Percentiles rank a stretch among this genome's conserved stretches.
phyloP scores from a whole-genome alignment of 2,329 filamentous ascomycete genomes.

The Neofusicoccum parvum region DNA sequence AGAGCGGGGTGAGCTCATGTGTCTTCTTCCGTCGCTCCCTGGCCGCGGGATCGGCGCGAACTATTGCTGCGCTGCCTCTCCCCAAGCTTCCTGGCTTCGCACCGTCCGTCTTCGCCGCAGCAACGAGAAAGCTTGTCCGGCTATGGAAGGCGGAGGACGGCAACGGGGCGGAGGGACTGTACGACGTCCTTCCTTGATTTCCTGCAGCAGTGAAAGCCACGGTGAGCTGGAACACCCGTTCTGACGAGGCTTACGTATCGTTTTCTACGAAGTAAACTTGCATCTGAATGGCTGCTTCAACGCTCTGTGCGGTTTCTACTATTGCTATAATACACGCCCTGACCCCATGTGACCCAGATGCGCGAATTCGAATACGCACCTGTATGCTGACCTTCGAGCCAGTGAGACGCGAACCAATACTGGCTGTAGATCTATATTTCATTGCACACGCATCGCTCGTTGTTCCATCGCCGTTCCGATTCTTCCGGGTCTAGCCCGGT shows the following conservation, averaged over 20 bases:
- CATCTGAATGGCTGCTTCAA: no score
- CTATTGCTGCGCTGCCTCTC: not conserved
- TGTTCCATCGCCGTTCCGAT: not conserved
- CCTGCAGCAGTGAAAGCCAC: no score
- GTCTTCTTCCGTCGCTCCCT: not conserved
- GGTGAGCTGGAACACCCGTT: no score
- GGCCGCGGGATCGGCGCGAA: not conserved
- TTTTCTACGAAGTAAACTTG: no score
- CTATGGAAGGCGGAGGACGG: not conserved
- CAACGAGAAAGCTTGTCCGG: not conserved
- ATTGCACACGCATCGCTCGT: not conserved
- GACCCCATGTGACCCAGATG: not conserved
- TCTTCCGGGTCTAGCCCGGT: not conserved
- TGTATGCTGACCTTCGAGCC: not conserved
- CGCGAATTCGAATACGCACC: not conserved
- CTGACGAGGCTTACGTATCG: no score
- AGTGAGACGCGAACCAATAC: not conserved
- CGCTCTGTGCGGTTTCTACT: no score
- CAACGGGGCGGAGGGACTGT: no score
- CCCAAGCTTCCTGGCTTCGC: constrained; percentile 4
- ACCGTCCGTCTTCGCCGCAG: not conserved
- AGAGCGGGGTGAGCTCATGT: not conserved
- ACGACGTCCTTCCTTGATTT: no score
- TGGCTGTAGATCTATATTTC: not conserved
- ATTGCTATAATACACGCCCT: no score